A percentile compares a stretch with the other conserved stretches of the same genome.
Evolutionary conservation across 1,284 basidiomycete genomes (phyloP).

Genomic region (Apiotrichum siamense): DNA sequence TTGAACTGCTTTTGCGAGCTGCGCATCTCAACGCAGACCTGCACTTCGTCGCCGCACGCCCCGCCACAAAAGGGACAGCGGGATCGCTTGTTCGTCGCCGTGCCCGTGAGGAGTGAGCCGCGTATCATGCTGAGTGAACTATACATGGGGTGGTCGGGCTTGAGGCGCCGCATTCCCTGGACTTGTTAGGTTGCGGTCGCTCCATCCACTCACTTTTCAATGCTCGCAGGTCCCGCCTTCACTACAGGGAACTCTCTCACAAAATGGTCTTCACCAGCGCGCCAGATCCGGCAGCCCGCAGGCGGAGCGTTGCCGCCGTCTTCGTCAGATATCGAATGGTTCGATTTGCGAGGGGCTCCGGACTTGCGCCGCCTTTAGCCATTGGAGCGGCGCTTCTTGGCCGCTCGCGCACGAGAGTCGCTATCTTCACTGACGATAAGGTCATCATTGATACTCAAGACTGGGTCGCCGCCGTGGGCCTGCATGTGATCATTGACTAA

Average conservation of each 20-base stretch:
- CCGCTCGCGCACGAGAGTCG: too few relatives aligned
- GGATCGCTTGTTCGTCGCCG: neutral
- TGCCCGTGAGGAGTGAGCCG: neutral
- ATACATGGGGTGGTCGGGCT: neutral
- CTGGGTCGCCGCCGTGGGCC: too few relatives aligned
- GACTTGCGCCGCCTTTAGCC: too few relatives aligned
- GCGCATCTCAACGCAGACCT: slow-evolving; percentile 24
- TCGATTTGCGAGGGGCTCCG: too few relatives aligned
- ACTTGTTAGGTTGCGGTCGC: neutral
- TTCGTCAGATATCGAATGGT: too few relatives aligned
- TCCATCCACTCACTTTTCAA: slow-evolving; percentile 2
- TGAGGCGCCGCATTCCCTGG: slow-evolving; percentile 9
- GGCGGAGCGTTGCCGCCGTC: neutral
- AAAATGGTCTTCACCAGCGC: neutral
- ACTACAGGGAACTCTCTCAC: slow-evolving; percentile 9
- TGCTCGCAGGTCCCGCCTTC: slow-evolving; percentile 6
- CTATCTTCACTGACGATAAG: too few relatives aligned
- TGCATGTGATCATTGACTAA: too few relatives aligned
- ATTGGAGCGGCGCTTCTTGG: too few relatives aligned
- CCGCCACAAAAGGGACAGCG: slow-evolving; percentile 31
- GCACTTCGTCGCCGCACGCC: slow-evolving; percentile 22
- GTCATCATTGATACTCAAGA: too few relatives aligned
- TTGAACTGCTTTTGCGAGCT: slow-evolving; percentile 31
- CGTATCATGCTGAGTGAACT: slow-evolving; percentile 6
- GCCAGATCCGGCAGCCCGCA: slow-evolving; percentile 12